Base-by-base conservation (phyloP, 2,329 filamentous ascomycete genomes). In the Penicillium expansum region DNA sequence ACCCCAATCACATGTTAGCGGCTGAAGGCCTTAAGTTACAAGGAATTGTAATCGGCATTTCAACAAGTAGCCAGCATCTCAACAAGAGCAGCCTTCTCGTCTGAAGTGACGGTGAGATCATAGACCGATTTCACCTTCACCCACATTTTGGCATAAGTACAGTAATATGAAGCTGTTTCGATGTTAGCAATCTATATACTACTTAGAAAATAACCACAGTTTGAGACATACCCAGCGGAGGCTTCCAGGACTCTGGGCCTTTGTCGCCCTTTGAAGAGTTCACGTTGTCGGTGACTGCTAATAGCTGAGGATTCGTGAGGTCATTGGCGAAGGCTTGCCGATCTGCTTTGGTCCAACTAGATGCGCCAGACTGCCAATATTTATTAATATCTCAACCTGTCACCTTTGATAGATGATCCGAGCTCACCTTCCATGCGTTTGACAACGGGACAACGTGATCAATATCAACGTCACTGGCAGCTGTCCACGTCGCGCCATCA, bases 381-480 rank as follows among this genome's bases (percentile, higher is more conserved):
- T 38, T 1, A 27, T 42, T 22, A 55, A 47, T 33, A 13, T 3
- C 5, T 7, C 10, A 3, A 24, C 7, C 7, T 11, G 22, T 38
- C 14, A 35, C 18, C 13, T 7, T 29, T 44, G 16, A 16, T 11
- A 37, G 29, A 11, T 16, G 11, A 7, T 6, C 0, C 4, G 6
- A 8, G 16, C 47, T 9, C 45, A 69, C 90, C 83, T 88, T 85
- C 90, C 89, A 93, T 5, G 90, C 89, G 68, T 92, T 91, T 69
- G 87, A 87, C 59, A 95, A 72, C 0, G 91, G 90, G 3, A 95
- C 89, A 75, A 94, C 81, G 71, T 94, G 91, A 71, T 94, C 91
- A 58, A 94, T 93, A 64, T 93, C 89, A 1, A 94, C 72, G 64
- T 92, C 88, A 18, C 80, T 82, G 1, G 89, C 83, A 0, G 79